Percentiles rank a stretch among this genome's conserved stretches.
Conservation (phyloP, 2,329 filamentous ascomycete species). For the Trichophyton mentagrophytes region DNA sequence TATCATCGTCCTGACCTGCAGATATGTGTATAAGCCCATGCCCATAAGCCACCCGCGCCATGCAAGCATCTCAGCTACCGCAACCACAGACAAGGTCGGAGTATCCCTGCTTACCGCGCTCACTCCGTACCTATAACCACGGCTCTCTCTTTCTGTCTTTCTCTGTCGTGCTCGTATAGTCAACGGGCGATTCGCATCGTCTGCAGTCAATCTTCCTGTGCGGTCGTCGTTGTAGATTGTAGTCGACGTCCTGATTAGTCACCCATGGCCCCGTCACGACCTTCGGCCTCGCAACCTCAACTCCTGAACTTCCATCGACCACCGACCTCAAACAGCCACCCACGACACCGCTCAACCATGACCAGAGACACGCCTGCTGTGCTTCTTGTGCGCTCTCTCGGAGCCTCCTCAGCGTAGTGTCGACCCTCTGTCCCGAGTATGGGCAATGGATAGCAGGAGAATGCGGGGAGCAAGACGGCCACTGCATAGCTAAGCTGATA, state of each 20-base stretch:
- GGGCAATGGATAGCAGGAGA: not conserved
- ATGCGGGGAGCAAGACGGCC: not conserved
- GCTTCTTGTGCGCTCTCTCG: not conserved
- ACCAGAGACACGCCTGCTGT: not conserved
- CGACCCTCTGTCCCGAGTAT: not conserved
- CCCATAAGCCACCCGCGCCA: not conserved
- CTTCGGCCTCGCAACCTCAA: too few relatives aligned
- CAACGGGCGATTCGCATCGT: not conserved
- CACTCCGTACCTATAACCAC: not conserved
- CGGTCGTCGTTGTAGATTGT: not conserved
- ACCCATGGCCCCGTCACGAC: too few relatives aligned
- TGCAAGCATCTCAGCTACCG: not conserved
- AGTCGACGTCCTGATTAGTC: too few relatives aligned
- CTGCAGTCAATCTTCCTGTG: too few relatives aligned
- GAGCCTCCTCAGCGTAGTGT: not conserved
- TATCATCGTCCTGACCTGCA: not conserved
- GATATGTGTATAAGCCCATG: not conserved
- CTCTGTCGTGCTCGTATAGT: not conserved
- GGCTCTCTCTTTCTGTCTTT: not conserved
- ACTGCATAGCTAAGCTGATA: not conserved
- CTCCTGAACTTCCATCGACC: not conserved
- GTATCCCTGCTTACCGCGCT: not conserved
- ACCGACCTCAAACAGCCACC: not conserved
- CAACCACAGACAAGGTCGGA: not conserved
- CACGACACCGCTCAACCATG: not conserved